Evolutionary conservation across 208 protist species (phyloP).

Genomic region (Tetramitus jugosus): DNA sequence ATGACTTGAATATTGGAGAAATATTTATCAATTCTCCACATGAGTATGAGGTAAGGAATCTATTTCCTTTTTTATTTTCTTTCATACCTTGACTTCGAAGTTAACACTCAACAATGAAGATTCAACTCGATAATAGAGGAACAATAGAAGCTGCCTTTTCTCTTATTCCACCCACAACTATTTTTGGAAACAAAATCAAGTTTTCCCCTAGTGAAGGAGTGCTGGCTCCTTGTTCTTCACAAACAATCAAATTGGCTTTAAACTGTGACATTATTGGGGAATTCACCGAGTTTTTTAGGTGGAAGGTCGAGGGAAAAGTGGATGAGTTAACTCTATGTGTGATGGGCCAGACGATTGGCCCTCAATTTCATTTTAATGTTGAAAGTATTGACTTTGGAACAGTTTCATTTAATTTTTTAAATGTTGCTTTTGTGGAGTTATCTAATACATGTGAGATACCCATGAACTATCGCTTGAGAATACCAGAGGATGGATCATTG

Average conservation of each 20-base stretch:
- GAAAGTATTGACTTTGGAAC: slow-evolving; percentile 79
- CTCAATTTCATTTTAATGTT: slow-evolving; percentile 78
- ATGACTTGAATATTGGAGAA: slow-evolving; percentile 73
- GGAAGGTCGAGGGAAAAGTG: slow-evolving; percentile 65
- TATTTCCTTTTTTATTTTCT: too few relatives aligned
- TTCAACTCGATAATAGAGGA: slow-evolving; percentile 73
- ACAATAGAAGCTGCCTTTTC: slow-evolving; percentile 73
- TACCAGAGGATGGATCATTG: slow-evolving; percentile 39
- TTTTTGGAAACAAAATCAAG: slow-evolving; percentile 63
- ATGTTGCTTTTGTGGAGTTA: slow-evolving; percentile 58
- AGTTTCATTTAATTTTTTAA: slow-evolving; percentile 78
- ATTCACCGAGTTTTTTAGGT: slow-evolving; percentile 70
- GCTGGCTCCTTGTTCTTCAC: slow-evolving; percentile 53
- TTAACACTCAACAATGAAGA: too few relatives aligned
- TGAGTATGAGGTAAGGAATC: slow-evolving; percentile 75
- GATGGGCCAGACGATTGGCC: slow-evolving; percentile 74
- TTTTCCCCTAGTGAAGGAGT: slow-evolving; percentile 64
- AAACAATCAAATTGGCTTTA: slow-evolving; percentile 60
- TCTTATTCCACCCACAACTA: slow-evolving; percentile 51
- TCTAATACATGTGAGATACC: slow-evolving; percentile 85
- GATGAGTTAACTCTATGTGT: slow-evolving; percentile 65
- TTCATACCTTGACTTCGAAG: too few relatives aligned
- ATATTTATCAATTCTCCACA: slow-evolving; percentile 83
- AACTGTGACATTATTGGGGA: slow-evolving; percentile 71
- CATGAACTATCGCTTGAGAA: slow-evolving; percentile 65